Percentiles rank a stretch among this genome's conserved stretches.
phyloP scores from a whole-genome alignment of 2,329 filamentous ascomycete genomes.

The Paracoccidioides lutzii region DNA sequence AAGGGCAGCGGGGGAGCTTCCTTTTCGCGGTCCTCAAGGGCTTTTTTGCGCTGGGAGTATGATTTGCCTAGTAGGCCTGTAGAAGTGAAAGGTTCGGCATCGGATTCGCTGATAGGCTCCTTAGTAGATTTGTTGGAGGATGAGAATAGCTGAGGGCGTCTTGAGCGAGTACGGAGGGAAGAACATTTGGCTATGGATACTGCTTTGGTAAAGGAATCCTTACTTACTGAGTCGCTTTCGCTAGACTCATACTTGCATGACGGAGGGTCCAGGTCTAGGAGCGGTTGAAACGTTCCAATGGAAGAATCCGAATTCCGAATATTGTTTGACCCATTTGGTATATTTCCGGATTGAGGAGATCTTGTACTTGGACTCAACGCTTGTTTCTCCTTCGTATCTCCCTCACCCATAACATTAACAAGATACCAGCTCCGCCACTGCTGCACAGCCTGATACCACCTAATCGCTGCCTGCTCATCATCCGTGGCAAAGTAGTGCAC shows the following conservation, averaged over 20 bases:
- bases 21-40: slow-evolving; percentile 28
- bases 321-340: slow-evolving; percentile 16
- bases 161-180: not conserved
- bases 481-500: slow-evolving; percentile 85
- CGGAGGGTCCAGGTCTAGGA: slow-evolving; percentile 45
- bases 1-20: slow-evolving; percentile 32
- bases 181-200: not conserved
- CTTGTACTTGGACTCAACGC: slow-evolving; percentile 22
- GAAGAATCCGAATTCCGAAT: slow-evolving; percentile 11
- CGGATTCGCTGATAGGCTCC: not conserved
- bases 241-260: slow-evolving; percentile 33
- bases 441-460: slow-evolving; percentile 61
- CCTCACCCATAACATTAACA: slow-evolving; percentile 54
- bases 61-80: slow-evolving; percentile 27
- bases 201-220: slow-evolving; percentile 5
- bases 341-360: slow-evolving; percentile 6
- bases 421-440: slow-evolving; percentile 87
- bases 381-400: slow-evolving; percentile 26
- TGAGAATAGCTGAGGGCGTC: not conserved
- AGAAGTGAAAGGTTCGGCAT: slow-evolving; percentile 23
- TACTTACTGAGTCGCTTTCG: slow-evolving; percentile 27
- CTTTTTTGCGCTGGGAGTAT: slow-evolving; percentile 28
- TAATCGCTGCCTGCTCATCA: slow-evolving; percentile 51
- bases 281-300: slow-evolving; percentile 51
- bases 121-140: not conserved